A percentile compares a stretch with the other conserved stretches of the same genome.
These are phyloP conservation scores for Thielaviopsis musarum DNA, from an alignment of 2,329 filamentous ascomycete genomes.

Conservation along the genomic window DNA sequence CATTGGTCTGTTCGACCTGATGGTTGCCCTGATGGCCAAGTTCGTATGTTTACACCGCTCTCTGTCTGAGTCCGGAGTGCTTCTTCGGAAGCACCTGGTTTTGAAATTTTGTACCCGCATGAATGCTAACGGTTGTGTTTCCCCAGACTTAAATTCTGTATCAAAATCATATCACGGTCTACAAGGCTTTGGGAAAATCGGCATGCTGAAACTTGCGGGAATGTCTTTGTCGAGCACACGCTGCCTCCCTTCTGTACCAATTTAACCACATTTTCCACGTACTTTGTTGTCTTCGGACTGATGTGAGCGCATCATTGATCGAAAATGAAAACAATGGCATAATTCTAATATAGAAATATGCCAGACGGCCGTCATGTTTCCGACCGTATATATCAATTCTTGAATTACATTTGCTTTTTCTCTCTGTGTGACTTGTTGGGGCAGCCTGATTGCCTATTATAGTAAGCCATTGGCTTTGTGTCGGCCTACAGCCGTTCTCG, in stretches of 20 bases:
- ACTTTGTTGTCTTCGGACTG: conserved; percentile 7
- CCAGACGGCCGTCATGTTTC: conserved; percentile 2
- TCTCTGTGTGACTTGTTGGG: conserved; percentile 3
- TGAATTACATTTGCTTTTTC: not conserved
- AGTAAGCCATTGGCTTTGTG: not conserved
- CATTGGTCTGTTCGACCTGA: conserved; percentile 76
- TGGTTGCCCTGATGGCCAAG: conserved; percentile 90
- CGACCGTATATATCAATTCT: not conserved
- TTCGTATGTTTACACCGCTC: conserved; percentile 39
- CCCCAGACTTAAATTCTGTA: conserved; percentile 12
- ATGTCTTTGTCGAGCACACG: conserved; percentile 12
- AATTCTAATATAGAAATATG: conserved; percentile 7
- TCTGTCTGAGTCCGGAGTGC: not conserved
- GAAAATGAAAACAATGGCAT: conserved; percentile 9
- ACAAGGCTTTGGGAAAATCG: conserved; percentile 13
- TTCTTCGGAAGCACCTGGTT: no score
- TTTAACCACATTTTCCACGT: conserved; percentile 13
- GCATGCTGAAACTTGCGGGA: conserved; percentile 13
- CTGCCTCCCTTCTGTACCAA: conserved; percentile 13
- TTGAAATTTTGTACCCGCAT: not conserved
- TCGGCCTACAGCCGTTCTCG: not conserved
- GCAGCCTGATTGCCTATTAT: not conserved
- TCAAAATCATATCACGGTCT: conserved; percentile 13
- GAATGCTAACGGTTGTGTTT: not conserved
- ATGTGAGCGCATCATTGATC: not conserved